Percentiles rank a stretch among this genome's conserved stretches.
Conservation (phyloP, 2,329 filamentous ascomycete genomes). For the Penicillium crustosum region DNA sequence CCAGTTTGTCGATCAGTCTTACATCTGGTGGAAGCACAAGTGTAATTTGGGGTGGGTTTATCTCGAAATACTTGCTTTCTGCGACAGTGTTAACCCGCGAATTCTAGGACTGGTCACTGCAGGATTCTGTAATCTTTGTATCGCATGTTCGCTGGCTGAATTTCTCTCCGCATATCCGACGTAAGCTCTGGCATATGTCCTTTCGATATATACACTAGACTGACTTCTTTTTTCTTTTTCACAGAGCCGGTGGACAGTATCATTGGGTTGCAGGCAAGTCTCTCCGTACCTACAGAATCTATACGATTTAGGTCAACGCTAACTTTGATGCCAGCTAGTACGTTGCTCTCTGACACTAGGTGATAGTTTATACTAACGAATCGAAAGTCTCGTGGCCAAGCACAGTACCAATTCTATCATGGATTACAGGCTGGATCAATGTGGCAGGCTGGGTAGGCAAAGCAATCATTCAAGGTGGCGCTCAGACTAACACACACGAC, state of each 20-base stretch:
- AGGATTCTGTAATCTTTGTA: constrained; percentile 67
- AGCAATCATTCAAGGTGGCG: not conserved
- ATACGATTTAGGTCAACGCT: not conserved
- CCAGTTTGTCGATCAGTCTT: constrained; percentile 60
- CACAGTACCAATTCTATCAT: constrained; percentile 63
- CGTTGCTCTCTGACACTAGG: constrained; percentile 13
- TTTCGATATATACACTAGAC: not conserved
- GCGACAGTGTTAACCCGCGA: not conserved
- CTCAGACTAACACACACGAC: constrained; percentile 18
- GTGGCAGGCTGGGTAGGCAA: constrained; percentile 63
- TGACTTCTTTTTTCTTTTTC: not conserved
- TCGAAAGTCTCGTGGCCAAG: constrained; percentile 55
- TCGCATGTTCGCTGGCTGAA: constrained; percentile 68
- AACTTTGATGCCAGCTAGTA: constrained; percentile 28
- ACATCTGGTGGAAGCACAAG: constrained; percentile 70
- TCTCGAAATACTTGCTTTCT: not conserved
- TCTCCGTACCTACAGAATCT: not conserved
- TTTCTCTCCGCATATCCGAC: constrained; percentile 65
- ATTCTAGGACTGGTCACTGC: constrained; percentile 52
- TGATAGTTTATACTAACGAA: not conserved
- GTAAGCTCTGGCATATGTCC: constrained; percentile 19
- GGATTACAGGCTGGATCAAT: constrained; percentile 69
- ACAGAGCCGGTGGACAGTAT: constrained; percentile 60
- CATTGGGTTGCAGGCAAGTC: constrained; percentile 64
- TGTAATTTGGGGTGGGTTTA: constrained; percentile 66